Percentiles rank a stretch among this genome's conserved stretches.
Conservation (phyloP, 2,329 filamentous ascomycete species). For the Fusarium graminum region DNA sequence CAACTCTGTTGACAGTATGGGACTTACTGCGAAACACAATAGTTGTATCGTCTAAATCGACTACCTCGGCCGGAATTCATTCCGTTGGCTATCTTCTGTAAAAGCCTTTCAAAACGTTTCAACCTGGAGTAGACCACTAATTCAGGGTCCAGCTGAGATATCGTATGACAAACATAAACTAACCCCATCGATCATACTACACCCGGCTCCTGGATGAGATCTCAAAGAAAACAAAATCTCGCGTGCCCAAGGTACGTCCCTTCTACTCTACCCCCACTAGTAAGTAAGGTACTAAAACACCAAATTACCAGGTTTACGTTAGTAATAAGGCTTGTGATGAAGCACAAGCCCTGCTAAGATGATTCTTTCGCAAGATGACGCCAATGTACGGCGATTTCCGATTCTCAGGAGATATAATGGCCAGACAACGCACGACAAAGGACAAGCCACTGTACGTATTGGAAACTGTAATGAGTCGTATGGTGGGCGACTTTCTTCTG, state of each 20-base stretch:
- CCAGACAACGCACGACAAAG: constrained; percentile 25
- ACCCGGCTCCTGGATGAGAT: not conserved
- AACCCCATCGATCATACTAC: not conserved
- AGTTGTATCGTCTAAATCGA: not conserved
- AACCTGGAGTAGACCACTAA: not conserved
- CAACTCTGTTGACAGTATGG: not conserved
- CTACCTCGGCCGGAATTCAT: constrained; percentile 2
- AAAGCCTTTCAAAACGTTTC: not conserved
- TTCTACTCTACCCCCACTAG: constrained; percentile 1
- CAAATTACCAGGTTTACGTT: constrained; percentile 9
- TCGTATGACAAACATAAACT: constrained; percentile 15
- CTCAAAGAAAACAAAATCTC: not conserved
- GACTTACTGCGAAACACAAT: too few species aligned
- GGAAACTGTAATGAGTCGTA: constrained; percentile 16
- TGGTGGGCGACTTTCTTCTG: constrained; percentile 11
- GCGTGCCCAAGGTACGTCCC: not conserved
- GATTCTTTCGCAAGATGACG: not conserved
- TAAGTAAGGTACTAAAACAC: constrained; percentile 4
- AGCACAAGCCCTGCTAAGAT: too few species aligned
- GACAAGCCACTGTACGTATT: constrained; percentile 15
- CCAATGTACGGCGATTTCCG: constrained; percentile 24
- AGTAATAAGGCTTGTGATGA: not conserved
- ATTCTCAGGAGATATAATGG: constrained; percentile 21
- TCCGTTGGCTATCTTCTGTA: not conserved
- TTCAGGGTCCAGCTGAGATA: constrained; percentile 10